Evolutionary conservation across 2,329 filamentous ascomycete genomes (phyloP), one percentile per base, ranked within the genome.

Genomic region (Hypoxylon sp.): DNA sequence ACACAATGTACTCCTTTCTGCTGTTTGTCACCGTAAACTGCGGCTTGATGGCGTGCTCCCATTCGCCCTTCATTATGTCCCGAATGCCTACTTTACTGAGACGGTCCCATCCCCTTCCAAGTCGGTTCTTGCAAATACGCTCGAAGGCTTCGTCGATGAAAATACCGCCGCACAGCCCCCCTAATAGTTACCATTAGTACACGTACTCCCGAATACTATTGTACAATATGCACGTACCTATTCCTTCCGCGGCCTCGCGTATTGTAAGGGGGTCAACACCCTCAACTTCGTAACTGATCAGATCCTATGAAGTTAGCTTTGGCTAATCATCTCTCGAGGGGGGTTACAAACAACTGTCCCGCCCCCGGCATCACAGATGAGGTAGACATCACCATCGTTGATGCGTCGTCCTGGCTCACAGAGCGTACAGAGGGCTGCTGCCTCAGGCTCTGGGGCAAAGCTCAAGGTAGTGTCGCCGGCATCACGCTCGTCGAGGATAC

Each of bases 401-500:
- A 59, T 2, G 2, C 3, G 17, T 17, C 56, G 2, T 2, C 56
- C 56, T 13, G 56, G 56, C 10, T 59, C 56, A n/a, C 56, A 59
- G 2, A 59, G 44, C 2, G 44, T 59, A 14, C 11, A 37, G 2
- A 59, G 44, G 2, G 56, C 56, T 13, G 44, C 56, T 17, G 56
- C 56, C 44, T 59, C 56, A 4, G 42, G 56, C 3, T 59, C 56
- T 13, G 56, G 56, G 0, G 31, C 56, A 25, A 59, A 59, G 10
- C 44, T 61, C 2, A 61, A 17, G 10, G 51, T 74, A 0, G 83
- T 84, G 0, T 74, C 35, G 0, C 78, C 80, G 1, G 73, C 74
- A 0, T 53, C 3, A 0, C 79, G 71, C 0, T 40, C 7, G 0
- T 72, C 61, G 0, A 84, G 69, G 2, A 86, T 79, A 0, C 83